Evolutionary conservation across 1,139 yeast genomes (phyloP), one percentile per base, ranked within the genome.

Genomic region (Sugiyamaella xylanicola): DNA sequence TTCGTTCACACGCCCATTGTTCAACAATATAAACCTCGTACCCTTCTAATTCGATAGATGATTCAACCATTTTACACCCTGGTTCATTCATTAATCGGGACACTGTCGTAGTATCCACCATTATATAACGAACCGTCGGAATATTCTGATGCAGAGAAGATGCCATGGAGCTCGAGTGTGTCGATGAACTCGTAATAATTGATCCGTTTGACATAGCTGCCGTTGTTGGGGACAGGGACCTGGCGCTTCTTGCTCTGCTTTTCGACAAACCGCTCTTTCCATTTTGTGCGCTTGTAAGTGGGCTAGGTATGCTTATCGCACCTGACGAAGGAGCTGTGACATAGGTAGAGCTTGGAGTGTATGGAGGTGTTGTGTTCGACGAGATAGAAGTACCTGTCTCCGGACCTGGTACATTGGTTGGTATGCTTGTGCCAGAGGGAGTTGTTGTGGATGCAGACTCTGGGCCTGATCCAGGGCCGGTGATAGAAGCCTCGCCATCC

Each of bases 21-120:
- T 93, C 98, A 11, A 92, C 96, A 48, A 93, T 76, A 66, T 93
- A 93, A 25, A 88, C 80, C 68, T 93, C 98, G 68, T 87, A 89
- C 0, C 98, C 98, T 0, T 57, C 52, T 7, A 72, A 56, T 35
- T 58, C 63, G 36, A 60, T 59, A 15, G 53, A 51, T 16, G 61
- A 59, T 1, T 52, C 51, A 13, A 62, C 57, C n/a, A 63, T 48
- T 15, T 45, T 29, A 36, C 62, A 61, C 7, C 60, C 59, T 0
- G 59, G 56, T 42, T 63, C 66, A 11, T 46, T 45, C 3, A 48
- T 39, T 13, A 62, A 50, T n/a, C 58, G 39, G 17, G 55, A 53
- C 9, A 63, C 58, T 4, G 63, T 61, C 29, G 54, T 51, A 9
- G 55, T 48, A 35, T 63, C 66, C 35, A 63, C 57, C 45, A 63